Base-by-base conservation (phyloP, 257 asterid species). In the Rhazya stricta region DNA sequence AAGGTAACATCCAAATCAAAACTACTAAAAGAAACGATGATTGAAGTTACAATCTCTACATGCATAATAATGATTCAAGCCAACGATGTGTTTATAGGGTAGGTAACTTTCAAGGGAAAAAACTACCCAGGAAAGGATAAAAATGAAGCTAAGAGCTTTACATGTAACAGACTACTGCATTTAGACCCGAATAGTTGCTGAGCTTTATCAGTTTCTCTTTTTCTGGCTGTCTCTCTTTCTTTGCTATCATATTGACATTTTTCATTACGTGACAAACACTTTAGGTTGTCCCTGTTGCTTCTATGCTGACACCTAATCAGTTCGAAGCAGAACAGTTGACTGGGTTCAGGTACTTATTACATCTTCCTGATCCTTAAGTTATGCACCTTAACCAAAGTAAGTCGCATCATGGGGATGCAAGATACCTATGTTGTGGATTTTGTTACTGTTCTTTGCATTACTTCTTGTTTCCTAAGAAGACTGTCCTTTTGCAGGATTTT, bases 291-390 rank as follows among this genome's bases (percentile, higher is more conserved):
- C 96, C 97, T 69, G 94, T 92, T 81, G 97, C 98, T 77, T 89
- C 97, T 68, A 90, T 95, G 98, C 81, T 95, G 94, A 92, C 98
- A 19, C 99, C 99, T 18, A 95, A 95, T 83, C 98, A 95, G 80
- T 95, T 95, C 81, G 99, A 95, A 86, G 99, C 99, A 63, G 98
- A 95, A 78, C 87, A 81, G 78, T 86, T 95, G 82, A 85, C 98
- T 0, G 91, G 90, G 67, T 80, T 82, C 84, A 91, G 97, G 99
- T 95, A 88, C 67, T 76, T n/a, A 10, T 79, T 77, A 50, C 78
- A 41, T 78, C 77, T 41, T 62, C 29, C 41, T 70, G 41, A 74
- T 67, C 65, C 73, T 74, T 54, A 73, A 66, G 54, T 48, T 74
- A 72, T 46, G 74, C 76, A 32, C 27, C 50, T 37, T 37, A 32